Evolutionary conservation across 805 yeast genomes (phyloP).

Genomic region (Metschnikowia arizonensis): DNA sequence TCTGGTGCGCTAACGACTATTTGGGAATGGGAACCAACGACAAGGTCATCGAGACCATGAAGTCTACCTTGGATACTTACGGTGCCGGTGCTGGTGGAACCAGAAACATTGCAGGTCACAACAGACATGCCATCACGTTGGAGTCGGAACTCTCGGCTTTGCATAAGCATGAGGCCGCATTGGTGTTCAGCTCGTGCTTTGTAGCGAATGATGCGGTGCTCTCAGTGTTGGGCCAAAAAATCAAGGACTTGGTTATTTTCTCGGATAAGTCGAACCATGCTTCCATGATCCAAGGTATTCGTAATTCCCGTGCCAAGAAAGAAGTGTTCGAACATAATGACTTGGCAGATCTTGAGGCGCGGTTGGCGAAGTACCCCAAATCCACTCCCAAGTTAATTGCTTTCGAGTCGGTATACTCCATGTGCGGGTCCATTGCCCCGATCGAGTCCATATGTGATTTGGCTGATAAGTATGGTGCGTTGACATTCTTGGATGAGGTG

Average conservation of each 20-base stretch:
- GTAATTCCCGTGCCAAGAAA: slow-evolving; percentile 82
- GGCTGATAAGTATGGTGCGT: slow-evolving; percentile 96
- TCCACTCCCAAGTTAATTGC: slow-evolving; percentile 94
- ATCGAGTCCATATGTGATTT: slow-evolving; percentile 88
- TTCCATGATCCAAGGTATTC: slow-evolving; percentile 94
- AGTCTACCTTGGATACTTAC: slow-evolving; percentile 72
- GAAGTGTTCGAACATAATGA: slow-evolving; percentile 92
- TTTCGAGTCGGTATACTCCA: slow-evolving; percentile 94
- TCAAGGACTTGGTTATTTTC: slow-evolving; percentile 85
- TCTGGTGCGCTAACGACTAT: slow-evolving; percentile 98
- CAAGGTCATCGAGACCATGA: slow-evolving; percentile 71
- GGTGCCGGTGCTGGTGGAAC: slow-evolving; percentile 99
- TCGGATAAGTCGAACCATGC: slow-evolving; percentile 95
- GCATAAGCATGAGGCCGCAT: slow-evolving; percentile 91
- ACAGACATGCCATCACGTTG: slow-evolving; percentile 78
- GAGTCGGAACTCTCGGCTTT: slow-evolving; percentile 85
- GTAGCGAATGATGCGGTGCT: slow-evolving; percentile 96
- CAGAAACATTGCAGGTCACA: slow-evolving; percentile 97
- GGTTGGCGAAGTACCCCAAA: slow-evolving; percentile 74
- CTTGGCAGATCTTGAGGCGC: slow-evolving; percentile 73
- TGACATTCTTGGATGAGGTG: slow-evolving; percentile 96
- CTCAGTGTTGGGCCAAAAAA: slow-evolving; percentile 83
- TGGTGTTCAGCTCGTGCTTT: slow-evolving; percentile 92
- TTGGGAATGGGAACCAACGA: slow-evolving; percentile 89
- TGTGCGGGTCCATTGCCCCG: slow-evolving; percentile 97